Evolutionary conservation across 495 filamentous ascomycete genomes (phyloP), one percentile per base, ranked within the genome.

Genomic region (Aspergillus hancockii): DNA sequence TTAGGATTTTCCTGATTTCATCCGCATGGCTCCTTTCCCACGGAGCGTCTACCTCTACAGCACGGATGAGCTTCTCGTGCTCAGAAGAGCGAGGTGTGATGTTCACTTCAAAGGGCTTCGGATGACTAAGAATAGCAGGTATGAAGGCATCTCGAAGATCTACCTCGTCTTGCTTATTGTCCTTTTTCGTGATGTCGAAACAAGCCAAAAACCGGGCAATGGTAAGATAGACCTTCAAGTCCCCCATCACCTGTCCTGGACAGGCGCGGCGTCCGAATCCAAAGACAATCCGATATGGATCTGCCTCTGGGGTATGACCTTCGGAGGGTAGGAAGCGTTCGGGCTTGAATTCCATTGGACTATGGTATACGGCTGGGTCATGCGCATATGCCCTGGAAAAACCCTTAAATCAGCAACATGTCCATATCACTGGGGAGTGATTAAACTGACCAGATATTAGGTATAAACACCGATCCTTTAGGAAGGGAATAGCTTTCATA

Each of bases 211-310:
- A 69, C 49, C 79, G 74, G 3, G 81, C 75, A 8, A 82, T 67
- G 21, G 67, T 75, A 0, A 86, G 46, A 66, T 75, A 86, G 13
- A 88, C 56, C 3, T 70, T 80, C n/a, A 74, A 74, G 57, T 88
- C 83, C 0, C 85, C 86, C 8, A 88, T 65, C 45, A 81, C 72
- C 8, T 80, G 80, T 1, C 85, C 85, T 0, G 81, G 78, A 61
- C 86, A 88, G 18, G 86, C 74, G 3, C 85, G 72, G 5, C 85
- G 75, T 0, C 86, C 86, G 4, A 79, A 82, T 1, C 85, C 85
- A 60, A 85, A 88, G 0, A 70, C 75, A 45, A 76, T 76, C 0
- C 8, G 21, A 0, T 57, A 47, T 0, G 74, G 71, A 32, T 69
- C 65, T 0, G 54, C 50, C 21, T 75, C 71, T 0, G 71, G 65